Evolutionary conservation across 1,139 yeast genomes (phyloP).

Genomic region (Pichia sp.): DNA sequence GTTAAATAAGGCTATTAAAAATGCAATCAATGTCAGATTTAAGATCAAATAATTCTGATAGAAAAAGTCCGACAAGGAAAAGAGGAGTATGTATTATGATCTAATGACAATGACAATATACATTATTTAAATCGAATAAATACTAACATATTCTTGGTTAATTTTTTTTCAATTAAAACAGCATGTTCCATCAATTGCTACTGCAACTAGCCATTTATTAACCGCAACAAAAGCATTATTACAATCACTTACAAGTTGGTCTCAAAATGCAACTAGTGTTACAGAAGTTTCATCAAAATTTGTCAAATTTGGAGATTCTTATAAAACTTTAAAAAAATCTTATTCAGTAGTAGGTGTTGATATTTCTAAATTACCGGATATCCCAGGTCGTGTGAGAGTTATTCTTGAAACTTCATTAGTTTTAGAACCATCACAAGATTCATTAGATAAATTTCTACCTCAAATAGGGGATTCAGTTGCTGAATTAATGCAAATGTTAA

Average conservation of each 20-base stretch:
- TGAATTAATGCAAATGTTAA: conserved; percentile 69
- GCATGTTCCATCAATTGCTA: conserved; percentile 22
- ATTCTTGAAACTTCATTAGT: conserved; percentile 84
- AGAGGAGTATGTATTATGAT: conserved; percentile 15
- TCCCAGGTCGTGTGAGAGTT: conserved; percentile 63
- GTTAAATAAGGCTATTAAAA: too few species aligned
- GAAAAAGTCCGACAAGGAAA: conserved; percentile 7
- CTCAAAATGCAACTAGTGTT: conserved; percentile 70
- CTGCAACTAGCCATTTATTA: conserved; percentile 40
- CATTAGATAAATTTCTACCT: conserved; percentile 76
- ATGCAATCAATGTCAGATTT: too few species aligned
- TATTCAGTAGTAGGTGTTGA: conserved; percentile 65
- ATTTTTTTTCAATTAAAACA: neutral
- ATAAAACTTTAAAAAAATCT: conserved; percentile 76
- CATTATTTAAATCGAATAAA: neutral
- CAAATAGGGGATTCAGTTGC: conserved; percentile 84
- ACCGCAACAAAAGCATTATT: conserved; percentile 86
- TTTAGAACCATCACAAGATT: conserved; percentile 80
- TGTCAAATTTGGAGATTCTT: conserved; percentile 90
- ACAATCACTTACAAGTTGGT: conserved; percentile 88
- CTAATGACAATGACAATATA: neutral
- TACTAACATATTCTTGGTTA: neutral
- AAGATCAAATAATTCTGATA: neutral
- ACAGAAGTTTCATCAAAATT: conserved; percentile 86
- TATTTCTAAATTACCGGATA: conserved; percentile 68